Evolutionary conservation across 225 moss, liverwort and hornwort genomes (phyloP), one percentile per base, ranked within the genome.

Genomic region (Pleurozium schreberi): DNA sequence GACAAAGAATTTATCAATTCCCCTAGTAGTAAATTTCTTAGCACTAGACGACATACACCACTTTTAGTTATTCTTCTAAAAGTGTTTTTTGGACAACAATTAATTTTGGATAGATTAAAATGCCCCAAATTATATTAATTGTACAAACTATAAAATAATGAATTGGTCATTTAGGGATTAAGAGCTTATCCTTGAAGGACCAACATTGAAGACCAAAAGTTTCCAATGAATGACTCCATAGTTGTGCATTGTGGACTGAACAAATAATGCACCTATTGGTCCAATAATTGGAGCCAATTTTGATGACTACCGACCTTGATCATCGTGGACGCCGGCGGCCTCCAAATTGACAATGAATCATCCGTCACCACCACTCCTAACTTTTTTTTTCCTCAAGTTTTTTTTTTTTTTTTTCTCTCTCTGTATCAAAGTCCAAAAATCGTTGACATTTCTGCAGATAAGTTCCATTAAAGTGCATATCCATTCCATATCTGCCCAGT

Each of bases 311-410:
- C 4, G 2, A 67, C 45, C 30, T 76, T 9, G 22, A 3, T 52
- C 9, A 9, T 14, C 0, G 0, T 0, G 4, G 8, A 1, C 1
- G 5, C n/a, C n/a, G n/a, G n/a, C 3, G 0, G 2, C 36, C 36
- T 17, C 11, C 7, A 18, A 58, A 18, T n/a, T 15, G 16, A n/a
- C 58, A 79, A 27, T 58, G 27, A 58, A 18, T 27, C 18, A 58
- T 27, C 40, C 19, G 8, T 10, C n/a, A n/a, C 20, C 2, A 11
- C 10, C 26, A 11, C 11, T 36, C 23, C 13, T 20, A 49, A 18
- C 1, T 2, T 15, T 26, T n/a, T n/a, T 17, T 26, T n/a, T n/a
- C n/a, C n/a, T 57, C 55, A n/a, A 55, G 0, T 9, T 9, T 15
- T 14, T 9, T 36, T 12, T 7, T 16, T 9, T 14, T 38, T 20